Evolutionary conservation across 2,329 filamentous ascomycete genomes (phyloP), one percentile per base, ranked within the genome.

Genomic region (Parastagonospora avenae): DNA sequence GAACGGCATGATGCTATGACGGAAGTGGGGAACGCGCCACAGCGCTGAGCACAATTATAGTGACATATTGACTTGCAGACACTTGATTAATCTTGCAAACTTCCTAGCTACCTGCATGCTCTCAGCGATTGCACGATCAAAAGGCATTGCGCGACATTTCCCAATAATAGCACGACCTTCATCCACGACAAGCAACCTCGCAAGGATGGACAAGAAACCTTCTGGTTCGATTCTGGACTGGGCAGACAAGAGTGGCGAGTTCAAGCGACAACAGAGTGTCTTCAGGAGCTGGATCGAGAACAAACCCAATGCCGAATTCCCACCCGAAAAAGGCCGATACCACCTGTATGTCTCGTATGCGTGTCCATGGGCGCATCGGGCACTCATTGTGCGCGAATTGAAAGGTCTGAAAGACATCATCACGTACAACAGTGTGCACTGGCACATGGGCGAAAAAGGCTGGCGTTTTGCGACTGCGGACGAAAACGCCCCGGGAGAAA

Each of bases 331-430:
- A 76, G 91, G 84, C 46, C 84, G 94, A 48, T 99, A 99, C 74
- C 94, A 99, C 76, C 85, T 99, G 64, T 99, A 93, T 71, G 88
- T 96, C 61, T 93, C 89, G 66, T 96, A 96, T 75, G 92, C 92
- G 6, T 97, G 92, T 75, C 92, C 92, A 4, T 97, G 92, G 92
- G 92, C 93, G 4, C 91, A 91, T 68, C 87, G 94, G 37, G 88
- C 91, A 0, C 80, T 97, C 59, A 96, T 97, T 62, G 89, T 90
- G 2, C 84, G 93, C 51, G 88, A 91, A 72, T 82, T 99, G 66
- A 99, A 97, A 79, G 94, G 93, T 0, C 82, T 99, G 0, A 90
- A 97, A 64, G 88, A 95, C 49, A 82, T 94, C 59, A 87, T 99
- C 61, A 79, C 84, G 5, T 81, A 85, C 52, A 94, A 91, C 0